Percentiles rank a stretch among this genome's conserved stretches.
These are phyloP conservation scores for Alisma plantagoaquatica DNA, from an alignment of 106 monocot species.

Conservation along the genomic window DNA sequence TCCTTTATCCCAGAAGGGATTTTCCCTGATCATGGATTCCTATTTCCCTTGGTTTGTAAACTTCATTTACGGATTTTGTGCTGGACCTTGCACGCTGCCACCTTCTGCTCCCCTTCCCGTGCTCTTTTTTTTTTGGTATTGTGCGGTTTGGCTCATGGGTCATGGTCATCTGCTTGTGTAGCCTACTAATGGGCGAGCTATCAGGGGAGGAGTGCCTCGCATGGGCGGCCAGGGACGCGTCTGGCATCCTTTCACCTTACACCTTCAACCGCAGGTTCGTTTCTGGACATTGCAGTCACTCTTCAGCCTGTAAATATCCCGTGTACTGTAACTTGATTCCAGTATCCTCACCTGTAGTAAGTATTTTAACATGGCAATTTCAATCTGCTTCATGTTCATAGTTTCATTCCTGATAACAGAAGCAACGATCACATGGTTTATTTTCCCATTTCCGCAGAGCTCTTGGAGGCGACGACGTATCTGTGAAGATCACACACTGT, in stretches of 20 bases:
- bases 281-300: no score
- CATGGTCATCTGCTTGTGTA: background rate
- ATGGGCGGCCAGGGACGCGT: constrained; percentile 63
- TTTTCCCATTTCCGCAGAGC: constrained; percentile 20
- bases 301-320: no score
- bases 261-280: constrained; percentile 43
- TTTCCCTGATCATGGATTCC: background rate
- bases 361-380: background rate
- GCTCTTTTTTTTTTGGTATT: background rate
- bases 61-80: background rate
- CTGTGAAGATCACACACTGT: constrained; percentile 61
- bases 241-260: constrained; percentile 57
- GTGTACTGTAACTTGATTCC: no score
- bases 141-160: background rate
- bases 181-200: constrained; percentile 18
- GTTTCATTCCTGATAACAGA: no score
- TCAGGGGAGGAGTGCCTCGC: constrained; percentile 28
- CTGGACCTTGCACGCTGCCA: background rate
- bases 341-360: background rate
- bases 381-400: no score
- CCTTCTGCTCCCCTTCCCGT: background rate
- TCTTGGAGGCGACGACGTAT: constrained; percentile 37
- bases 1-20: background rate
- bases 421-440: no score
- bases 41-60: background rate